These are phyloP conservation scores for Termitomyces sp. DNA, from an alignment of 768 basidiomycete genomes.

Conservation along the genomic window DNA sequence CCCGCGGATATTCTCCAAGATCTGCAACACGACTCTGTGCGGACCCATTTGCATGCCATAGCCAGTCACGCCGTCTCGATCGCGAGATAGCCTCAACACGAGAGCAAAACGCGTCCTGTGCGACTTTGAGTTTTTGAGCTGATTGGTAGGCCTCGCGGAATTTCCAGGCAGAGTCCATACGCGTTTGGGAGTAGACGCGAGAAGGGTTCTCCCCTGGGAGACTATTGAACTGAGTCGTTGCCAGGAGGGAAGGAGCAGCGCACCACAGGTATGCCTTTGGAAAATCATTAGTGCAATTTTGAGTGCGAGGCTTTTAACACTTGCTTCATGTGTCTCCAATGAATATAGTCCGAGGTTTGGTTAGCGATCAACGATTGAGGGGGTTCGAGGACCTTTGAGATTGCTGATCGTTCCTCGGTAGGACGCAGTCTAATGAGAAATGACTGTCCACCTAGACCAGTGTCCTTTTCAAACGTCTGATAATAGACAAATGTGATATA, in stretches of 20 bases:
- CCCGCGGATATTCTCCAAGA: slow-evolving; percentile 53
- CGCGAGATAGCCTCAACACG: slow-evolving; percentile 29
- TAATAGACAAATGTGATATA: slow-evolving; percentile 12
- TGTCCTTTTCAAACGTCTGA: neutral
- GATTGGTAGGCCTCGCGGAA: slow-evolving; percentile 69
- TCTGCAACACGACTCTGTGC: neutral
- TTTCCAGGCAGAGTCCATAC: slow-evolving; percentile 62
- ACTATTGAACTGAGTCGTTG: neutral
- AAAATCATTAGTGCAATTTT: neutral
- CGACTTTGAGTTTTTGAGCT: slow-evolving; percentile 57
- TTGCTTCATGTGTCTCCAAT: slow-evolving; percentile 77
- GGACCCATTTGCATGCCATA: slow-evolving; percentile 1
- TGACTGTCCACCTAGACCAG: slow-evolving; percentile 59
- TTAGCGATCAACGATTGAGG: slow-evolving; percentile 47
- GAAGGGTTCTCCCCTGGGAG: slow-evolving; percentile 51
- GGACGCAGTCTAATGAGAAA: slow-evolving; percentile 71
- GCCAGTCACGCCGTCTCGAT: slow-evolving; percentile 1
- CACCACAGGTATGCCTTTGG: slow-evolving; percentile 57
- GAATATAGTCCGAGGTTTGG: slow-evolving; percentile 29
- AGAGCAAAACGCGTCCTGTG: slow-evolving; percentile 63
- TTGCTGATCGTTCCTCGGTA: slow-evolving; percentile 64
- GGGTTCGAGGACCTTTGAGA: slow-evolving; percentile 67
- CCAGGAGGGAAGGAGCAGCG: slow-evolving; percentile 10
- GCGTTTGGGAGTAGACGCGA: slow-evolving; percentile 36
- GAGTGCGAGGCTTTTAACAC: slow-evolving; percentile 4